Percentiles rank a stretch among this genome's conserved stretches.
Evolutionary conservation across 805 yeast genomes (phyloP).

Genomic region (Candida khao-thaluensis): DNA sequence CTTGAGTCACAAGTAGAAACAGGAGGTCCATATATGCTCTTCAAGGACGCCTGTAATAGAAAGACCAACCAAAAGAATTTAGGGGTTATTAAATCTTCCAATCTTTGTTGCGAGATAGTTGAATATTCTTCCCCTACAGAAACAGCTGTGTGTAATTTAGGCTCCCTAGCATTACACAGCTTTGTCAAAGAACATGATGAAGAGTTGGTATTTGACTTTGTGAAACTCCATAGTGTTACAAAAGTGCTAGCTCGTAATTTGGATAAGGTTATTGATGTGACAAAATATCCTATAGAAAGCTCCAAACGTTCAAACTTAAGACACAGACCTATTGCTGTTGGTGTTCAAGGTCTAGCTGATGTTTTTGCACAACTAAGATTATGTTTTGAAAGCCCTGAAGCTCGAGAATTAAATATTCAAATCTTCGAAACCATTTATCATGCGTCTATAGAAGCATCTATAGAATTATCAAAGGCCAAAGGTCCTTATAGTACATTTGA

Average conservation of each 20-base stretch:
- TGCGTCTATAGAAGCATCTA: constrained; percentile 84
- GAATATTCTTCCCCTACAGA: constrained; percentile 92
- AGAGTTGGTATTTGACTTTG: constrained; percentile 63
- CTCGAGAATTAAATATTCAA: constrained; percentile 72
- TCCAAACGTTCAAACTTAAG: constrained; percentile 75
- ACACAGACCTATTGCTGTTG: constrained; percentile 93
- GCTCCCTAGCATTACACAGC: constrained; percentile 84
- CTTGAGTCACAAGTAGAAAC: constrained; percentile 93
- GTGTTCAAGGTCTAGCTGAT: constrained; percentile 98
- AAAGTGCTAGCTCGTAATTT: constrained; percentile 79
- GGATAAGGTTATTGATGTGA: constrained; percentile 80
- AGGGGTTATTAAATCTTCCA: constrained; percentile 90
- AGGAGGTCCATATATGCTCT: constrained; percentile 92
- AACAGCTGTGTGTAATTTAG: constrained; percentile 93
- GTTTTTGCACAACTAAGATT: constrained; percentile 73
- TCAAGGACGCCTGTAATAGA: constrained; percentile 86
- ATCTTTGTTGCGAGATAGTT: constrained; percentile 90
- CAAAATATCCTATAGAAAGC: constrained; percentile 77
- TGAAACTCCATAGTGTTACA: constrained; percentile 68
- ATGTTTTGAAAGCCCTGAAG: constrained; percentile 84
- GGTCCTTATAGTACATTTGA: constrained; percentile 73
- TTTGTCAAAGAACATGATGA: constrained; percentile 47
- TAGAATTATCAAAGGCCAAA: constrained; percentile 66
- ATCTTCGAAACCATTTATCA: constrained; percentile 96
- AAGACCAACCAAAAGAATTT: constrained; percentile 90